phyloP scores from a whole-genome alignment of 1,284 basidiomycete species.

The Takashimella koratensis region DNA sequence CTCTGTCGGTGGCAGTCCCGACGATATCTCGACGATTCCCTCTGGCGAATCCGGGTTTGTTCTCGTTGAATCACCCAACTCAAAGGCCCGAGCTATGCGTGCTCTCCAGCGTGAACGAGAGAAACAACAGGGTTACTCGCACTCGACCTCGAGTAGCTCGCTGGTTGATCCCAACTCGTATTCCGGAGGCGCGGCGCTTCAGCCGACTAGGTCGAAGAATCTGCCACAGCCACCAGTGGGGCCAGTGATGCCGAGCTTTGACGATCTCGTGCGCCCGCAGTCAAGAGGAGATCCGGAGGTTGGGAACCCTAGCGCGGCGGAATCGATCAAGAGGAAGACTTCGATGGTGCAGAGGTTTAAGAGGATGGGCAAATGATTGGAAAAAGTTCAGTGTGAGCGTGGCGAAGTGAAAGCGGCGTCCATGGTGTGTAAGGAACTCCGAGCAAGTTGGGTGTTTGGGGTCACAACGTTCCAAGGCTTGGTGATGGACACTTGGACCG shows the following conservation, averaged over 20 bases:
- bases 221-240: conserved; percentile 40
- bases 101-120: conserved; percentile 14
- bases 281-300: not conserved
- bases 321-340: not conserved
- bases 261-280: conserved; percentile 23
- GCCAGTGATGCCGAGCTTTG: conserved; percentile 49
- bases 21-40: not conserved
- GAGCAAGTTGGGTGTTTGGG: no score
- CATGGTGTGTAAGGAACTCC: no score
- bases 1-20: no score
- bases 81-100: conserved; percentile 24
- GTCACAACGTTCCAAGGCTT: no score
- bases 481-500: no score
- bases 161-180: not conserved
- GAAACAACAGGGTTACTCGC: not conserved
- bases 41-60: conserved; percentile 20
- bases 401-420: no score
- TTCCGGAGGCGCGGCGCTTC: not conserved
- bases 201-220: conserved; percentile 19
- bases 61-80: conserved; percentile 31
- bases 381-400: no score
- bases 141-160: not conserved
- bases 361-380: not conserved
- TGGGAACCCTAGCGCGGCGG: not conserved
- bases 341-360: not conserved